Evolutionary conservation across 164 flowering plant genomes (phyloP).

Genomic region (Liquidambar formosana): DNA sequence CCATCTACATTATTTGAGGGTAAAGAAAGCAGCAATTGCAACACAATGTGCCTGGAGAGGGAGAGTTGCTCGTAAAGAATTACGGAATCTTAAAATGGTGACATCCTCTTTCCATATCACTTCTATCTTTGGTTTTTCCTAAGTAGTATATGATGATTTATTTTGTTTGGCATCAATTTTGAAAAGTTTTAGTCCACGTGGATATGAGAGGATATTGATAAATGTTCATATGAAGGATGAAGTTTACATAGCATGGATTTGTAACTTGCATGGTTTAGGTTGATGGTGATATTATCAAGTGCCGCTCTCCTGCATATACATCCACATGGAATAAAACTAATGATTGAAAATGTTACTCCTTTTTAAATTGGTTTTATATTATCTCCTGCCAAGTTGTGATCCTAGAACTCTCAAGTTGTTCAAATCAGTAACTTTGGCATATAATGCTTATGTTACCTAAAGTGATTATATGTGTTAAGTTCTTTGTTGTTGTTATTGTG

Average conservation of each 20-base stretch:
- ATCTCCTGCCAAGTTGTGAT: neutral
- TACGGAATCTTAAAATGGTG: conserved; percentile 52
- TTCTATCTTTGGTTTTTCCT: neutral
- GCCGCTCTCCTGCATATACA: neutral
- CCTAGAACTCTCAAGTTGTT: neutral
- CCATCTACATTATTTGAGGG: conserved; percentile 20
- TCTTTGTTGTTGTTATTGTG: neutral
- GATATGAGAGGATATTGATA: too few species aligned
- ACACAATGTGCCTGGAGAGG: conserved; percentile 53
- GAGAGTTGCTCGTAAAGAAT: conserved; percentile 46
- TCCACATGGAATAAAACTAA: neutral
- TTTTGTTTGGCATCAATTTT: neutral
- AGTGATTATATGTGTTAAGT: neutral
- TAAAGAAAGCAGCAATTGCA: conserved; percentile 45
- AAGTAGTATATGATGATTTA: neutral
- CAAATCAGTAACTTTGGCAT: neutral
- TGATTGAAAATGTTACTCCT: neutral
- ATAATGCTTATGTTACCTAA: neutral
- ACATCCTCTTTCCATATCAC: conserved; percentile 2
- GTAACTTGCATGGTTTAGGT: neutral
- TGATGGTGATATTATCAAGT: neutral
- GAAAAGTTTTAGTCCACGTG: neutral
- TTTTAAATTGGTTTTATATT: neutral
- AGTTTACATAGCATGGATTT: neutral
- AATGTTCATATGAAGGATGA: neutral